phyloP scores from a whole-genome alignment of 139 green algal species.

The Chlamydomonas asymmetrica region DNA sequence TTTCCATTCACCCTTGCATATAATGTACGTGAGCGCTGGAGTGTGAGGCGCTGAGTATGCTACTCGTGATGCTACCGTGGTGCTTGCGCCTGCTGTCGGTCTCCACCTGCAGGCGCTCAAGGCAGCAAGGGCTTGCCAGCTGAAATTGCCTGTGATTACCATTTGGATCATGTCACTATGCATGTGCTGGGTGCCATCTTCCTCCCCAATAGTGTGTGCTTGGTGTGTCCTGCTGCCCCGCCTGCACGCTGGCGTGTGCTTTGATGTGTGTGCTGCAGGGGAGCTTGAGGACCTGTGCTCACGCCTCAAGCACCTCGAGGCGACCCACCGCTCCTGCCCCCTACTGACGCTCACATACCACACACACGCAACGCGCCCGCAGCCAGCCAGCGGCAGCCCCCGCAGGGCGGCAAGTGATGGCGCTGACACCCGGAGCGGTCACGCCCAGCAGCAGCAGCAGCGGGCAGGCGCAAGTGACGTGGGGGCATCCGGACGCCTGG shows the following conservation, averaged over 20 bases:
- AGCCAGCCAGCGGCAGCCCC: too few relatives aligned
- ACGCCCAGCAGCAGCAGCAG: too few relatives aligned
- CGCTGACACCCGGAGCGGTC: too few relatives aligned
- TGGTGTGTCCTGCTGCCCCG: not conserved
- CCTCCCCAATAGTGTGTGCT: too few relatives aligned
- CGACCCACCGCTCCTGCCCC: conserved; percentile 42
- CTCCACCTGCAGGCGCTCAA: not conserved
- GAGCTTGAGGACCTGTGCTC: conserved; percentile 57
- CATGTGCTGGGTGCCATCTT: not conserved
- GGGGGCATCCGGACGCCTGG: too few relatives aligned
- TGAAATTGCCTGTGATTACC: too few relatives aligned
- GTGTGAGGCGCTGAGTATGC: not conserved
- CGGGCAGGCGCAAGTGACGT: too few relatives aligned
- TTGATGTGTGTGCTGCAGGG: conserved; percentile 19
- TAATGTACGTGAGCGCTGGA: not conserved
- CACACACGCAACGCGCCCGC: too few relatives aligned
- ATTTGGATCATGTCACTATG: not conserved
- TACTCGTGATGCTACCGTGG: not conserved
- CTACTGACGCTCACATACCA: conserved; percentile 57
- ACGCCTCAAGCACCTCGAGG: conserved; percentile 48
- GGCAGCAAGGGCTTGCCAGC: not conserved
- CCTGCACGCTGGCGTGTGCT: not conserved
- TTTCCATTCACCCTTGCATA: too few relatives aligned
- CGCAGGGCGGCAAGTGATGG: too few relatives aligned
- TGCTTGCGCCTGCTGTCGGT: not conserved